Evolutionary conservation across 1,284 basidiomycete genomes (phyloP).

Genomic region (Cryptococcus sp.): DNA sequence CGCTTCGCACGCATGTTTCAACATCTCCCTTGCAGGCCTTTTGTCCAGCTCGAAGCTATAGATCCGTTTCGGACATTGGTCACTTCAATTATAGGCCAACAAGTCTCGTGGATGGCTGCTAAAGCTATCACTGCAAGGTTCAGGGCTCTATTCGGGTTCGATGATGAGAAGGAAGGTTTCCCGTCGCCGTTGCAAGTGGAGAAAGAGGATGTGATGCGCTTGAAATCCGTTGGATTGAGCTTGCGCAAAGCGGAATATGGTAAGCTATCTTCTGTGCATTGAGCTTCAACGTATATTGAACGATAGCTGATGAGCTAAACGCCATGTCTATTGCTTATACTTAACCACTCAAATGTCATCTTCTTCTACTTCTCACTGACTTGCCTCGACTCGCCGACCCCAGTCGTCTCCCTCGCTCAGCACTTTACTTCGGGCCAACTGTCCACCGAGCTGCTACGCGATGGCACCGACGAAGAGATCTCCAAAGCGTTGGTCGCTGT

Average conservation of each 20-base stretch:
- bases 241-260: constrained; percentile 82
- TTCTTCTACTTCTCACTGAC: background rate
- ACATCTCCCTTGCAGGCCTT: constrained; percentile 39
- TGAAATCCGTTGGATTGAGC: constrained; percentile 73
- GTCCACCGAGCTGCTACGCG: constrained; percentile 67
- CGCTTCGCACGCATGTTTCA: constrained; percentile 71
- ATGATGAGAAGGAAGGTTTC: constrained; percentile 54
- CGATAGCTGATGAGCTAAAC: no score
- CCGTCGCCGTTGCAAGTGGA: constrained; percentile 71
- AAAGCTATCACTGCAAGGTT: constrained; percentile 83
- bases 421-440: constrained; percentile 76
- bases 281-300: no score
- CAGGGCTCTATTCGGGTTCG: constrained; percentile 68
- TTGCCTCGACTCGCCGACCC: background rate
- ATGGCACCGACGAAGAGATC: constrained; percentile 72
- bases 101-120: constrained; percentile 89
- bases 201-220: constrained; percentile 59
- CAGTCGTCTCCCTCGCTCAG: constrained; percentile 73
- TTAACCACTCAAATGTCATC: background rate
- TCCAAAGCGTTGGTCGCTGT: constrained; percentile 73
- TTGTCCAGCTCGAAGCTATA: constrained; percentile 27
- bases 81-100: constrained; percentile 76
- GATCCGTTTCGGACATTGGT: constrained; percentile 61
- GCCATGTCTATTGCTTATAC: no score
- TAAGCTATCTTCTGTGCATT: constrained; percentile 48